Evolutionary conservation across 75 land plant genomes (phyloP).

Genomic region (Selaginella tamariscina): DNA sequence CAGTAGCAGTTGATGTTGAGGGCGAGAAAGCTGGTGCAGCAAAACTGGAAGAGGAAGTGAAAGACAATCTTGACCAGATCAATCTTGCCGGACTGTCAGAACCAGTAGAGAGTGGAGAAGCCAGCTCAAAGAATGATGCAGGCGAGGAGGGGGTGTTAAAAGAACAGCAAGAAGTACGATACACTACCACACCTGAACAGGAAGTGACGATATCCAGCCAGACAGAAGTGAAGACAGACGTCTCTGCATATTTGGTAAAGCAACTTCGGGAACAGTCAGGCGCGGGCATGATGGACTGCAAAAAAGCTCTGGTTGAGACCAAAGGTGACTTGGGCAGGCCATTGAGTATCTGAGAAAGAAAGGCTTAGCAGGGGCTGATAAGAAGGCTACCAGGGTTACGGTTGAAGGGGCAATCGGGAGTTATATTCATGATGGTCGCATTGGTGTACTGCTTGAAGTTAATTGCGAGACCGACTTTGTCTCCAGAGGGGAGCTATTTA

Average conservation of each 20-base stretch:
- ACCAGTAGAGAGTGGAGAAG: too few relatives aligned
- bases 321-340: conserved; percentile 52
- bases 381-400: conserved; percentile 71
- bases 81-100: too few relatives aligned
- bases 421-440: conserved; percentile 83
- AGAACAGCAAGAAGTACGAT: neutral
- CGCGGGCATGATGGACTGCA: conserved; percentile 99
- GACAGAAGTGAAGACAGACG: conserved; percentile 8
- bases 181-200: too few relatives aligned
- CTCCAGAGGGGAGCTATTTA: conserved; percentile 16
- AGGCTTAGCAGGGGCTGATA: conserved; percentile 83
- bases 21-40: neutral
- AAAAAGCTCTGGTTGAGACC: conserved; percentile 29
- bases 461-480: conserved; percentile 80
- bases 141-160: neutral
- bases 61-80: too few relatives aligned
- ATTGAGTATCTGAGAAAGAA: conserved; percentile 82
- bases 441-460: conserved; percentile 78
- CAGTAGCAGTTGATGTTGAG: conserved; percentile 5
- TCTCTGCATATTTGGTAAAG: conserved; percentile 76
- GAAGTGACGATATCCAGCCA: neutral
- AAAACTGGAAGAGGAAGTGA: neutral
- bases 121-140: too few relatives aligned
- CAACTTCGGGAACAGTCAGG: conserved; percentile 91
- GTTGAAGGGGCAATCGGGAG: conserved; percentile 77